Base-by-base conservation (phyloP, 2,329 filamentous ascomycete genomes). In the Phialophora expanda region DNA sequence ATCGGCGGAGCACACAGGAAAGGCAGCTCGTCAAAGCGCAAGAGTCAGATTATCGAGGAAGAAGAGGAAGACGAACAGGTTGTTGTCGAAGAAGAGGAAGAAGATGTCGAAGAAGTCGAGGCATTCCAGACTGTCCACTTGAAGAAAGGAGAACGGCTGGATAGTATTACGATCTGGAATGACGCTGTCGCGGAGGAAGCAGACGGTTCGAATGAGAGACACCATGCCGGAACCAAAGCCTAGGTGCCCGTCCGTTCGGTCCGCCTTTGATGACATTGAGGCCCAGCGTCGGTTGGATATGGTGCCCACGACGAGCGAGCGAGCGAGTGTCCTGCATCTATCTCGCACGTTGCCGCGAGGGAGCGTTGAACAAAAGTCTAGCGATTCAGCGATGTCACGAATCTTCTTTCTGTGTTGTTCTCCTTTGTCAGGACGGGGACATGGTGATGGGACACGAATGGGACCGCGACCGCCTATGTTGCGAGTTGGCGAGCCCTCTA, bases 11-110 rank as follows among this genome's bases (percentile, higher is more conserved):
- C 64, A 14, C 68, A 53, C 72, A 76, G 56, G 79, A 78, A 67
- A 79, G 78, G 62, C 76, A 79, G 62, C 78, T 58, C 24, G 14
- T 60, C 65, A 22, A 70, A 70, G 46, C 55, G 69, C n/a, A 71
- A 71, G 44, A 69, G 65, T 41, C 59, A 70, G 56, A 68, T 72
- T 38, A 81, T 82, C 28, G 78, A 80, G 65, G 80, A 81, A 69
- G 78, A 80, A 66, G 79, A 81, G 68, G 79, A 81, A 56, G 68
- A 75, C 28, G 74, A 65, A 75, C 56, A 58, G 17, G 56, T 8
- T 6, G 51, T 41, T 24, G 79, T 80, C 26, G 77, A 78, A 67
- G 78, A 80, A 66, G 79, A 80, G 63, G 78, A 81, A 44, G 69
- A 75, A 26, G 75, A 67, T 75, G 79, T 73, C 46, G 72, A 73